These are phyloP conservation scores for Fusarium sp. DNA, from an alignment of 2,329 filamentous ascomycete genomes.

Conservation along the genomic window DNA sequence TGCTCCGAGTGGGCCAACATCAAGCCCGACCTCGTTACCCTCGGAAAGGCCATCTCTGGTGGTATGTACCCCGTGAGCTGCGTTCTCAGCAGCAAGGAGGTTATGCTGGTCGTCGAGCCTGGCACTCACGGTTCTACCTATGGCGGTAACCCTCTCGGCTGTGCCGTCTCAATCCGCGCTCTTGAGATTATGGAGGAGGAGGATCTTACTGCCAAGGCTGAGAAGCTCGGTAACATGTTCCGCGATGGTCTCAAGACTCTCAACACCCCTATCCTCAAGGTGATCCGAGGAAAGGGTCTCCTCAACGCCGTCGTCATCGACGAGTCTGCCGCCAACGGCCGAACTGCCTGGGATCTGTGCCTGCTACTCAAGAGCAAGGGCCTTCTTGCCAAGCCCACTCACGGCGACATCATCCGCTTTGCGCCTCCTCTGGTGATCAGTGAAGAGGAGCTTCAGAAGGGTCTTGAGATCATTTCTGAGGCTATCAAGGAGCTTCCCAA, in stretches of 20 bases:
- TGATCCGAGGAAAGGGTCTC: slow-evolving; percentile 89
- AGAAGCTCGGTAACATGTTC: slow-evolving; percentile 84
- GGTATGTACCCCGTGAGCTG: slow-evolving; percentile 99
- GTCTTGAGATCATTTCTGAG: slow-evolving; percentile 81
- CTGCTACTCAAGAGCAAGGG: slow-evolving; percentile 96
- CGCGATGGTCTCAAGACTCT: slow-evolving; percentile 79
- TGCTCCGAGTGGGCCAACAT: slow-evolving; percentile 95
- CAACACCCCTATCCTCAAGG: slow-evolving; percentile 81
- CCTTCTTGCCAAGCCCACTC: slow-evolving; percentile 95
- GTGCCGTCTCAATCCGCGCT: slow-evolving; percentile 93
- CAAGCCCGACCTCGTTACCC: slow-evolving; percentile 92
- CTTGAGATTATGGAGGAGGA: slow-evolving; percentile 95
- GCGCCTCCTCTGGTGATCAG: slow-evolving; percentile 96
- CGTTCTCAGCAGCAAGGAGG: slow-evolving; percentile 85
- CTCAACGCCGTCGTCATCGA: slow-evolving; percentile 97
- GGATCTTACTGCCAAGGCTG: slow-evolving; percentile 82
- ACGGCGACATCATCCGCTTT: slow-evolving; percentile 97
- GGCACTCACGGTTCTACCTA: slow-evolving; percentile 99
- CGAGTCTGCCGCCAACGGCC: slow-evolving; percentile 83
- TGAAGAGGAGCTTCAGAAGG: slow-evolving; percentile 82
- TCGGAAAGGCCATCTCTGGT: slow-evolving; percentile 97
- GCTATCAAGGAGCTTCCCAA: slow-evolving; percentile 83
- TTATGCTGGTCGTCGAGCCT: slow-evolving; percentile 96
- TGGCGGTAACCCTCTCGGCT: slow-evolving; percentile 94
- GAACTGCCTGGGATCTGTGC: slow-evolving; percentile 95